Conservation (phyloP, 1,139 yeast species). For the Eremothecium cymbalariae region DNA sequence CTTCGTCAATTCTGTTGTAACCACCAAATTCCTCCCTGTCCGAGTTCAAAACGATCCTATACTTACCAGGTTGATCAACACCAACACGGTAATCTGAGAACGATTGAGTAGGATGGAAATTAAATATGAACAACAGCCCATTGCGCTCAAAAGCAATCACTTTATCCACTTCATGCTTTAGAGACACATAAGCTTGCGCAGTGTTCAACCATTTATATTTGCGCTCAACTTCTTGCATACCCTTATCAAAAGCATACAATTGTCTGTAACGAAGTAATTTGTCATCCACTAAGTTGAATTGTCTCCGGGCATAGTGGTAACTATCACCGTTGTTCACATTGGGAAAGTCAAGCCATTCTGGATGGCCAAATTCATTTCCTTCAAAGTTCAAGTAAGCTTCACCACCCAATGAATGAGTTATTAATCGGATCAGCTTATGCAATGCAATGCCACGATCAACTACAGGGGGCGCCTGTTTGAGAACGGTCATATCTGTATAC, state of each 20-base stretch:
- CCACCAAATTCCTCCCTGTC: conserved; percentile 76
- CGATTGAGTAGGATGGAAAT: conserved; percentile 79
- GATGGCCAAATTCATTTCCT: conserved; percentile 98
- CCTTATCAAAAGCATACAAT: conserved; percentile 70
- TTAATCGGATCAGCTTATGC: conserved; percentile 80
- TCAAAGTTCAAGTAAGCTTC: conserved; percentile 94
- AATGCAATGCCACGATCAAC: conserved; percentile 84
- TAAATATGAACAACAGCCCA: conserved; percentile 75
- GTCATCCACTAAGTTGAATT: conserved; percentile 79
- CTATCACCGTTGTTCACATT: conserved; percentile 80
- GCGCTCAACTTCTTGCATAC: conserved; percentile 71
- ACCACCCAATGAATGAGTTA: conserved; percentile 87
- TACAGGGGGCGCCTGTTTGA: conserved; percentile 64
- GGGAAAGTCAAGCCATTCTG: conserved; percentile 98
- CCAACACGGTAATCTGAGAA: conserved; percentile 86
- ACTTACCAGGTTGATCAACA: conserved; percentile 69
- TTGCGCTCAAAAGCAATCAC: conserved; percentile 84
- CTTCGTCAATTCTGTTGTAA: conserved; percentile 60
- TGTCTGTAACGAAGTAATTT: conserved; percentile 69
- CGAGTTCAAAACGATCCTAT: conserved; percentile 64
- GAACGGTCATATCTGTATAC: conserved; percentile 89
- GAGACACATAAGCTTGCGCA: conserved; percentile 77
- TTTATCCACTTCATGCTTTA: conserved; percentile 83
- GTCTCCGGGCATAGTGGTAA: conserved; percentile 91
- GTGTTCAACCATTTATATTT: conserved; percentile 65